These are phyloP conservation scores for Ceratocystis variospora DNA, from an alignment of 2,329 filamentous ascomycete species.

Conservation along the genomic window DNA sequence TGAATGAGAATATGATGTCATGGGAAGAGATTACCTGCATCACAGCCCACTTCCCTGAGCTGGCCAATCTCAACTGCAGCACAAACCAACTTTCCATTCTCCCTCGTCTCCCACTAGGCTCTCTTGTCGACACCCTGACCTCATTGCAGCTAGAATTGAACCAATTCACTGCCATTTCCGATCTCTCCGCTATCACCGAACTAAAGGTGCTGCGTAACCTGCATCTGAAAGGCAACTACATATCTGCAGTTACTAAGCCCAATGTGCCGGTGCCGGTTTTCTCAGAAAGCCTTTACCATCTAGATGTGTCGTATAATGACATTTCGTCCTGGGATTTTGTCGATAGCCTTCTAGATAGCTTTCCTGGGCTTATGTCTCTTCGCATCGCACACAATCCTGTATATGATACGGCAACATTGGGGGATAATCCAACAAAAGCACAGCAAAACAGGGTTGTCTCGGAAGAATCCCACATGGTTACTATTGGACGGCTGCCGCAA, in stretches of 20 bases:
- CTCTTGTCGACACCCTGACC: slow-evolving; percentile 39
- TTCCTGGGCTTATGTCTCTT: slow-evolving; percentile 61
- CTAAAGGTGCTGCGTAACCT: slow-evolving; percentile 43
- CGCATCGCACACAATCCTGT: slow-evolving; percentile 79
- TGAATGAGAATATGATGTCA: slow-evolving; percentile 52
- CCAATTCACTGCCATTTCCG: slow-evolving; percentile 44
- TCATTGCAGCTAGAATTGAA: slow-evolving; percentile 62
- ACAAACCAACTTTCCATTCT: slow-evolving; percentile 46
- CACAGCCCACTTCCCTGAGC: slow-evolving; percentile 38
- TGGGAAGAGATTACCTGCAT: slow-evolving; percentile 51
- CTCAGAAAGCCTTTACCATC: slow-evolving; percentile 41
- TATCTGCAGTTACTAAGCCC: slow-evolving; percentile 31
- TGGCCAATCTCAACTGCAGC: slow-evolving; percentile 39
- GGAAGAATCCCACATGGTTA: slow-evolving; percentile 82
- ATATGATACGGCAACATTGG: slow-evolving; percentile 37
- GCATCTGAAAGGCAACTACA: slow-evolving; percentile 65
- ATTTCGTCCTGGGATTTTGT: slow-evolving; percentile 60
- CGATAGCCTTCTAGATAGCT: slow-evolving; percentile 49
- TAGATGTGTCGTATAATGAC: slow-evolving; percentile 62
- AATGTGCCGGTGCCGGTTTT: slow-evolving; percentile 34
- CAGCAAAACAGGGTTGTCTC: slow-evolving; percentile 25
- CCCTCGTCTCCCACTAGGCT: slow-evolving; percentile 27
- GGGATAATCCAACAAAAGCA: slow-evolving; percentile 31
- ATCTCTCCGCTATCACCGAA: slow-evolving; percentile 40
- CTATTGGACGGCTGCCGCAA: slow-evolving; percentile 56